Base-by-base conservation (phyloP, 352 stramenopile genomes). In the Thalassiosira delicatula region DNA sequence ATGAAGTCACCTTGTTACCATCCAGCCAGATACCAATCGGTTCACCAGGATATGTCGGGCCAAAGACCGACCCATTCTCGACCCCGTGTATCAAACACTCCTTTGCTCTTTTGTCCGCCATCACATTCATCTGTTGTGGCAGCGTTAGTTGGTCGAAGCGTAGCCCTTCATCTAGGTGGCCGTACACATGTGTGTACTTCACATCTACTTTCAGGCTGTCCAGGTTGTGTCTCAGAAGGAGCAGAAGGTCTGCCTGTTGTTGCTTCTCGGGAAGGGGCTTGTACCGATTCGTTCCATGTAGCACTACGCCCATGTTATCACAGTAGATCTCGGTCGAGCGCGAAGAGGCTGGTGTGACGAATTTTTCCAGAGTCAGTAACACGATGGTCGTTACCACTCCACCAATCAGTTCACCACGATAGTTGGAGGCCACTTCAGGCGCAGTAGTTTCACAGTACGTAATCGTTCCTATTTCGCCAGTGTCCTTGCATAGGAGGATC, bases 181-280 rank as follows among this genome's bases (percentile, higher is more conserved):
- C 40, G 17, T 42, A 9, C 3, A 77, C 67, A 23, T 60, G 68
- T 25, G 23, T 23, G n/a, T 68, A 67, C 3, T 23, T 0, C 1
- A 60, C 44, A 19, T 29, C 12, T 21, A 60, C n/a, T 3, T 33
- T n/a, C 3, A 54, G 25, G 5, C 17, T n/a, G 2, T 33, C 19
- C 8, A 84, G 49, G 17, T 35, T 37, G 8, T 30, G 5, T 21
- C 37, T 70, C 9, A 84, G 30, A 8, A 60, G 25, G 8, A 46
- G 21, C 9, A 79, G 42, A 0, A 70, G 3, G 30, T 84, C 76
- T 17, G 59, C 69, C 32, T 79, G 68, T 19, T 25, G 25, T 57
- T 79, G 76, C 14, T 65, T 67, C 14, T 83, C 75, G 51, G 12
- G 21, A 3, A 71, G 70, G n/a, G 53, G 27, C 3, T 37, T 33